Base-by-base conservation (phyloP, 208 protist genomes). In the Wallacemonas sp. region DNA sequence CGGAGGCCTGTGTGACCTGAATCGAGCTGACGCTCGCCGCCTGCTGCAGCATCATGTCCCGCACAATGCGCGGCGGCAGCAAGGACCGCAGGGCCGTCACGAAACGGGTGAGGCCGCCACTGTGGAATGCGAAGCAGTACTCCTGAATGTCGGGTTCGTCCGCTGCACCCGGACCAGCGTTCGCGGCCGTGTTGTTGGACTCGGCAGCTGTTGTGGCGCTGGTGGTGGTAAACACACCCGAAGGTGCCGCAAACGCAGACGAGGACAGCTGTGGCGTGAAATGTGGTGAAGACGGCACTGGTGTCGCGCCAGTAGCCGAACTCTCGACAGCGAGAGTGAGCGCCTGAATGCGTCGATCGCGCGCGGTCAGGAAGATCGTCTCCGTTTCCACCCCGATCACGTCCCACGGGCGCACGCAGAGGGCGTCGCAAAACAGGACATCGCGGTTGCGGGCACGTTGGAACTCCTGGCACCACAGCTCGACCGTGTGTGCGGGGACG, bases 301-400 rank as follows among this genome's bases (percentile, higher is more conserved):
- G 9, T 21, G 47, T 29, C 34, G 24, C 23, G 24, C 14, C 11
- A 6, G 6, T 21, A 43, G 16, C 36, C 46, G 19, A 27, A 29
- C 47, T 5, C 6, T 6, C 3, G 16, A 57, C 48, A 29, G 33
- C 36, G n/a, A 78, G 26, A 0, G 68, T 78, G 17, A 82, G 39
- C n/a, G 64, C 54, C 38, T 82, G 67, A 26, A 82, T 71, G 2
- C 68, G 71, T 0, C 76, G 71, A 21, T 81, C 70, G 8, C 76
- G 76, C 27, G 68, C 49, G 11, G 72, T 75, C 34, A 70, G 14
- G 8, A 70, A 39, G 38, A 74, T 44, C 9, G 72, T 78, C 43
- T 74, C 72, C 33, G 24, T 14, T 32, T 71, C 68, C 11, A 44
- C 58, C 29, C 43, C 49, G n/a, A 34, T 32, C 2, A 82, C 60